These are phyloP conservation scores for Hypoxylon sp. DNA, from an alignment of 2,329 filamentous ascomycete genomes.

Conservation along the genomic window DNA sequence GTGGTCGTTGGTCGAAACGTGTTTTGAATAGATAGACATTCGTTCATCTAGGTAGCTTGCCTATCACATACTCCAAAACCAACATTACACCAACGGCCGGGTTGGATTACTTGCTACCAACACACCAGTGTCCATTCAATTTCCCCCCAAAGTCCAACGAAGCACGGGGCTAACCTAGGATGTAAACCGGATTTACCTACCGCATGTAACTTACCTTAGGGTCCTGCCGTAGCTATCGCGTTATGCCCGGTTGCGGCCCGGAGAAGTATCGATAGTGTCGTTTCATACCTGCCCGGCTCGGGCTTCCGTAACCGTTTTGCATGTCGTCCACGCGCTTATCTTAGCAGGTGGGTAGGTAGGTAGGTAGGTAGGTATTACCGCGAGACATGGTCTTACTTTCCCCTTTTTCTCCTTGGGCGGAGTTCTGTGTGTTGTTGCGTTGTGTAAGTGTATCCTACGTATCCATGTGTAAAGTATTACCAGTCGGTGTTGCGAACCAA, in stretches of 20 bases:
- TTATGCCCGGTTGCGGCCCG: conserved; percentile 15
- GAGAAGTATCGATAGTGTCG: neutral
- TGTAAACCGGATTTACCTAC: neutral
- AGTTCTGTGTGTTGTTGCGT: neutral
- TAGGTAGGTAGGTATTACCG: neutral
- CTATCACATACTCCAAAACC: neutral
- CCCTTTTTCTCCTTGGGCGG: conserved; percentile 7
- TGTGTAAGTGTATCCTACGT: neutral
- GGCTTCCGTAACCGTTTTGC: conserved; percentile 5
- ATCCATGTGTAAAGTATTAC: neutral
- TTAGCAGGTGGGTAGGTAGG: no score
- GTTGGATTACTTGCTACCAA: neutral
- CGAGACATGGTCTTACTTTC: conserved; percentile 27
- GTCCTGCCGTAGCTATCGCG: conserved; percentile 3
- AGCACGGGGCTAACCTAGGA: neutral
- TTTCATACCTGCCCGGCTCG: conserved; percentile 23
- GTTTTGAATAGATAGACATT: neutral
- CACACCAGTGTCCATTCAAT: neutral
- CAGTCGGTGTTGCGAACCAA: neutral
- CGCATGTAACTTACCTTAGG: neutral
- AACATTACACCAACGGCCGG: neutral
- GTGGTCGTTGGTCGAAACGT: neutral
- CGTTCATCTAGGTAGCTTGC: neutral
- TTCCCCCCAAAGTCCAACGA: neutral
- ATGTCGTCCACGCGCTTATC: conserved; percentile 18